Conservation (phyloP, 345 rosid genomes). For the Luvunga scandens region DNA sequence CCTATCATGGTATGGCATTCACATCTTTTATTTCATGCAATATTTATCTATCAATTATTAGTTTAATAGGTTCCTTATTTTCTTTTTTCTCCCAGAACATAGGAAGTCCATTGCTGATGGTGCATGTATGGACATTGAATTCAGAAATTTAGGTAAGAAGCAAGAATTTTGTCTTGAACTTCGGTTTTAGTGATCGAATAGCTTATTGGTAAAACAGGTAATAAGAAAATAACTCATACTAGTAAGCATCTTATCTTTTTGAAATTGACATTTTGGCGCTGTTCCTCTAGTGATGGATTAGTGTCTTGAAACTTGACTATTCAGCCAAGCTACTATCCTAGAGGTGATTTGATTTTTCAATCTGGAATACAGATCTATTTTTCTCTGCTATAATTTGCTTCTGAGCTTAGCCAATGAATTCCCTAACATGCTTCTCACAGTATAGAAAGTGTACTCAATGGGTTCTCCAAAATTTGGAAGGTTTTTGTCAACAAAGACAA, state of each 20-base stretch:
- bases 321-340: neutral
- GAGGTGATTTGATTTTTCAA: neutral
- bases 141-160: constrained; percentile 42
- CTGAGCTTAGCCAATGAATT: neutral
- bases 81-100: constrained; percentile 42
- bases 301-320: neutral
- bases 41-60: constrained; percentile 8
- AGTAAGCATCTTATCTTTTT: neutral
- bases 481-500: neutral
- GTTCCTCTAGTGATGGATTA: neutral
- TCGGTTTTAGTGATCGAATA: neutral
- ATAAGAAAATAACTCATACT: neutral
- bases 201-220: neutral
- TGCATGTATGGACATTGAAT: constrained; percentile 41
- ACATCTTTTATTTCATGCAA: constrained; percentile 10
- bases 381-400: neutral
- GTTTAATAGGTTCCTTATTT: constrained; percentile 11
- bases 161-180: constrained; percentile 2
- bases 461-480: neutral
- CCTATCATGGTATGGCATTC: constrained; percentile 55
- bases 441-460: neutral
- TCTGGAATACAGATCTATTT: neutral
- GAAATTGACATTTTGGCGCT: neutral
- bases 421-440: neutral
- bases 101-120: constrained; percentile 44